Conservation (phyloP, 1,139 yeast genomes). For the Kodamaea suecica region DNA sequence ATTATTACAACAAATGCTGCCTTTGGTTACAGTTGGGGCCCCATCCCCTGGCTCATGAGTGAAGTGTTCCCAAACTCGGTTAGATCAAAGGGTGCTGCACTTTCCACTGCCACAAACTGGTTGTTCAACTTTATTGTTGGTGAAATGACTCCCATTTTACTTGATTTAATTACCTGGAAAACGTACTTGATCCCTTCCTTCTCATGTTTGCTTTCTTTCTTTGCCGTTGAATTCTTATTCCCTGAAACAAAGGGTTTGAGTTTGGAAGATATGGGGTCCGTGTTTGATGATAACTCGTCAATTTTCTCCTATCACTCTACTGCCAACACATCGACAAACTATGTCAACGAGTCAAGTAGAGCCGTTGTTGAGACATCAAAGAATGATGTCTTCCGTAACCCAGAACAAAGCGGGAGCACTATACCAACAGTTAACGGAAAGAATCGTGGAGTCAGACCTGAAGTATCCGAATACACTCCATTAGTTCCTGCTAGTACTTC, state of each 20-base stretch:
- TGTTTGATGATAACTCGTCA: constrained; percentile 34
- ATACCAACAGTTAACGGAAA: constrained; percentile 1
- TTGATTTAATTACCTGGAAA: constrained; percentile 74
- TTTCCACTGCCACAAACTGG: constrained; percentile 93
- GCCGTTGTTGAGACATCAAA: constrained; percentile 6
- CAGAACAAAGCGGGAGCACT: not conserved
- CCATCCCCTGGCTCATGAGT: constrained; percentile 91
- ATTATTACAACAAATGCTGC: constrained; percentile 81
- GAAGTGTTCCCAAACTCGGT: constrained; percentile 85
- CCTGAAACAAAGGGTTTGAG: constrained; percentile 92
- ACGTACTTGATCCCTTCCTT: constrained; percentile 78
- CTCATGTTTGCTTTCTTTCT: constrained; percentile 66
- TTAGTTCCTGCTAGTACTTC: constrained; percentile 1
- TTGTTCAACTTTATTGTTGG: constrained; percentile 92
- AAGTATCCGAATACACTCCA: constrained; percentile 4
- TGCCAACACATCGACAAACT: constrained; percentile 14
- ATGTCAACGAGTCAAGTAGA: constrained; percentile 5
- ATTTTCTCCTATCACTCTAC: constrained; percentile 45
- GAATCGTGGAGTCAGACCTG: constrained; percentile 1
- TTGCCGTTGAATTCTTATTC: constrained; percentile 64
- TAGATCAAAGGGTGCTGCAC: constrained; percentile 89
- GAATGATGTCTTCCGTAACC: constrained; percentile 8
- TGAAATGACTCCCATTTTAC: constrained; percentile 81
- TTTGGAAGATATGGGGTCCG: constrained; percentile 77
- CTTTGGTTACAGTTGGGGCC: constrained; percentile 91